Evolutionary conservation across 768 basidiomycete genomes (phyloP).

Genomic region (Boletus huronensis): DNA sequence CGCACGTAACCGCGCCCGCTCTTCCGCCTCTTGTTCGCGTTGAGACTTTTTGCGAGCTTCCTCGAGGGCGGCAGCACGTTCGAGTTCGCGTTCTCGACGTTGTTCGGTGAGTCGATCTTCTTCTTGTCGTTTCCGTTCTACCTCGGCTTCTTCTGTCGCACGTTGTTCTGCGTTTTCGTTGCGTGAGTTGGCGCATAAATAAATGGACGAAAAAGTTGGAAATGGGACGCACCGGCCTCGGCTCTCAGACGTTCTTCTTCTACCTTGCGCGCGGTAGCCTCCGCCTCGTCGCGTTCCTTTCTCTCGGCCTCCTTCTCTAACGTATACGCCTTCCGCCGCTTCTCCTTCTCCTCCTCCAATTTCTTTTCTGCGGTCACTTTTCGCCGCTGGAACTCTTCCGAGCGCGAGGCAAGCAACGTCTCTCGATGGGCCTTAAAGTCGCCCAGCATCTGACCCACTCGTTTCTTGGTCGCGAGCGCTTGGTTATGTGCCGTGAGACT

Average conservation of each 20-base stretch:
- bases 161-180: conserved; percentile 37
- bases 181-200: conserved; percentile 10
- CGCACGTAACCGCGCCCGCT: conserved; percentile 38
- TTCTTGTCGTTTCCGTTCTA: conserved; percentile 53
- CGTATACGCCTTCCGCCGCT: conserved; percentile 56
- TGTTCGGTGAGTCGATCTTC: conserved; percentile 52
- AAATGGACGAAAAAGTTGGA: background rate
- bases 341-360: conserved; percentile 82
- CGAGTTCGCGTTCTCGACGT: conserved; percentile 52
- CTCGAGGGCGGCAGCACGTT: conserved; percentile 51
- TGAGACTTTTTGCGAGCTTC: conserved; percentile 56
- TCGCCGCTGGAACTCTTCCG: conserved; percentile 61
- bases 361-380: conserved; percentile 54
- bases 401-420: conserved; percentile 52
- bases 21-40: conserved; percentile 69
- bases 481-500: conserved; percentile 57
- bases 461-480: conserved; percentile 69
- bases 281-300: conserved; percentile 24
- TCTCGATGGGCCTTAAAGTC: conserved; percentile 61
- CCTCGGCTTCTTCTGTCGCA: conserved; percentile 58
- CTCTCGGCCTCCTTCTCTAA: conserved; percentile 54
- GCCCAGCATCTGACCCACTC: conserved; percentile 66
- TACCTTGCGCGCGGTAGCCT: conserved; percentile 14
- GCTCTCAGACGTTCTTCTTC: conserved; percentile 44
- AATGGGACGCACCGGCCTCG: conserved; percentile 49